Evolutionary conservation across 2,329 filamentous ascomycete species (phyloP), one percentile per base, ranked within the genome.

Genomic region (Cryoendolithus antarcticus): DNA sequence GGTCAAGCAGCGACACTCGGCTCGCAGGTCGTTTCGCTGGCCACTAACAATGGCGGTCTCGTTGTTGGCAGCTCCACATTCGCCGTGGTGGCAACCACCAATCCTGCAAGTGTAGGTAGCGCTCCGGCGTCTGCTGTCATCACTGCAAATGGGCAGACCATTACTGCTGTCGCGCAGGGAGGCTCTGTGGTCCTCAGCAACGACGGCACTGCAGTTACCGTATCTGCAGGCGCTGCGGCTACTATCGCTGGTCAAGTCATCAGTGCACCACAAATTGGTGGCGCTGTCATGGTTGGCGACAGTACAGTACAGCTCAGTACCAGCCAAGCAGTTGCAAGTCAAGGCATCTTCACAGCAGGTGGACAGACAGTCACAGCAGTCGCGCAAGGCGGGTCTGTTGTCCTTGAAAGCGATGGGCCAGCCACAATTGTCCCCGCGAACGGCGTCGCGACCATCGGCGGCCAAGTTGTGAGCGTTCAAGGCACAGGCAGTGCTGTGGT

Each of bases 171-270:
- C 9, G n/a, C 8, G 4, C 15, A 10, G 7, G 30, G 34, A 3
- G 10, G 11, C 4, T 28, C 38, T 4, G 13, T 36, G 15, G 13
- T 32, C 8, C 5, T 37, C 9, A 2, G 24, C 6, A 30, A 19
- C 10, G 19, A 24, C 3, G 19, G 9, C 4, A 7, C 15, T 9
- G 36, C 29, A 6, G 24, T 30, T 1, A 40, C 34, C 3, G 6
- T 37, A 6, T 2, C 38, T 8, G 9, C 30, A 4, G 38, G 38
- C 5, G 33, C 15, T 6, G 10, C n/a, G 15, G 12, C 38, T 4
- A 40, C 29, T 4, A 13, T 40, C 21, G 38, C 38, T 27, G 38
- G 30, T 9, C 24, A 36, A 10, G 9, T n/a, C 3, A 7, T 40
- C 34, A 32, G 29, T 30, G 24, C 21, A 9, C 32, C 32, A 2